These are phyloP conservation scores for Colletotrichum godetiae DNA, from an alignment of 2,329 filamentous ascomycete species.

Conservation along the genomic window DNA sequence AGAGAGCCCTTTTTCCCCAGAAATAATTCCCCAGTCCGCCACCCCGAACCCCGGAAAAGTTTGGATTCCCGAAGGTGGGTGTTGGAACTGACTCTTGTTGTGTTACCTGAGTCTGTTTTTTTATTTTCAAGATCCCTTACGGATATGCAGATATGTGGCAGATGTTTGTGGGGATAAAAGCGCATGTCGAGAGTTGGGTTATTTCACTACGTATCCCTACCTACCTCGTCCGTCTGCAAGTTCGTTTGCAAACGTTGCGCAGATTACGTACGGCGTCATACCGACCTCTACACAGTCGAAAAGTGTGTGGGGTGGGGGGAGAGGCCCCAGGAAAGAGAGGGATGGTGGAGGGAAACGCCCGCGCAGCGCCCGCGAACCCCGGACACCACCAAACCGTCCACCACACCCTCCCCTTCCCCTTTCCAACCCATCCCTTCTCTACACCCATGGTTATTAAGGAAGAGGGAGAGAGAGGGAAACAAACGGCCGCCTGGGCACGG, in stretches of 20 bases:
- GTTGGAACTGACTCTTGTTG: no score
- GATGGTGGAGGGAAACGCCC: neutral
- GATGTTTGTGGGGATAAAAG: no score
- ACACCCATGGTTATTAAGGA: neutral
- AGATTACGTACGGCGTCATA: constrained; percentile 17
- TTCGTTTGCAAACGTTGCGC: neutral
- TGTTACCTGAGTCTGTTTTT: no score
- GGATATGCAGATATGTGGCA: no score
- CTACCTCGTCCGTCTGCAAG: neutral
- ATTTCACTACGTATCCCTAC: neutral
- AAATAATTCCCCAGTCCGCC: neutral
- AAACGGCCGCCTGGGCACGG: constrained; percentile 9
- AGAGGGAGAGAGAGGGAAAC: neutral
- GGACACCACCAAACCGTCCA: neutral
- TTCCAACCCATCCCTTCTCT: neutral
- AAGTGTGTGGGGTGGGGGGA: neutral
- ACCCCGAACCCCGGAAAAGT: neutral
- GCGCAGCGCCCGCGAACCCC: neutral
- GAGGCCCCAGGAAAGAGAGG: neutral
- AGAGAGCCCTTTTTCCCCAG: no score
- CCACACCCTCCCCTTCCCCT: neutral
- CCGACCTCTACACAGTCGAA: no score
- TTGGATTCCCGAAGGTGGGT: no score
- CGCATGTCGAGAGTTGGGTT: no score
- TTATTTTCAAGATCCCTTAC: no score